phyloP scores from a whole-genome alignment of 345 rosid genomes.

The Acer campestre region DNA sequence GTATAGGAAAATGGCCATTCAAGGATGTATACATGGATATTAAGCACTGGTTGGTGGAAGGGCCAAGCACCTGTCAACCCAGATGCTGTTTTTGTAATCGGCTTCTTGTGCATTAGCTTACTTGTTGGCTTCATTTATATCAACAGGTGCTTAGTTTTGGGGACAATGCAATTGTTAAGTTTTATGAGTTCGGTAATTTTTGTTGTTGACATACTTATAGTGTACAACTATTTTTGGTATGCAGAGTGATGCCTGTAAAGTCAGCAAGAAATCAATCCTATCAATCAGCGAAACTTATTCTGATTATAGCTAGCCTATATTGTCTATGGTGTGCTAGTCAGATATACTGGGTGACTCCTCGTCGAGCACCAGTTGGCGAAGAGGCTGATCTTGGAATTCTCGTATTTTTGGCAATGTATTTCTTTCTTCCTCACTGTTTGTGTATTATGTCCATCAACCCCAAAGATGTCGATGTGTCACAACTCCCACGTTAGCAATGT shows the following conservation, averaged over 20 bases:
- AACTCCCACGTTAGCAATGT: conserved; percentile 34
- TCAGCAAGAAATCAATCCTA: conserved; percentile 31
- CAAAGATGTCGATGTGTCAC: conserved; percentile 27
- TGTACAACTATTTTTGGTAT: conserved; percentile 7
- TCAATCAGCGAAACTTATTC: conserved; percentile 40
- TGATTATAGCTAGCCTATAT: conserved; percentile 46
- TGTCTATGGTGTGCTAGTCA: conserved; percentile 70
- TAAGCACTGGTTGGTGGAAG: conserved; percentile 81
- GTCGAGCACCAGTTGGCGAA: conserved; percentile 68
- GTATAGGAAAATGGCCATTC: conserved; percentile 67
- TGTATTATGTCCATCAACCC: conserved; percentile 53
- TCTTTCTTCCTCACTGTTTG: conserved; percentile 55
- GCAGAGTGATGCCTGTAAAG: conserved; percentile 42
- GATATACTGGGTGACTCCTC: conserved; percentile 58
- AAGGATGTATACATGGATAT: conserved; percentile 59
- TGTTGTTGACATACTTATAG: conserved; percentile 1
- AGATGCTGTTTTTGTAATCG: conserved; percentile 60
- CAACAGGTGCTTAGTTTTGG: conserved; percentile 44
- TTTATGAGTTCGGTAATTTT: background rate
- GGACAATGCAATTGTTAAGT: background rate
- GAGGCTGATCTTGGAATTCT: conserved; percentile 77
- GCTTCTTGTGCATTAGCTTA: conserved; percentile 50
- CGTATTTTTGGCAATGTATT: conserved; percentile 46
- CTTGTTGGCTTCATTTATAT: conserved; percentile 62
- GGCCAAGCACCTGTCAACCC: conserved; percentile 59